phyloP scores from a whole-genome alignment of 805 yeast genomes.

The Dipodascus albidus region DNA sequence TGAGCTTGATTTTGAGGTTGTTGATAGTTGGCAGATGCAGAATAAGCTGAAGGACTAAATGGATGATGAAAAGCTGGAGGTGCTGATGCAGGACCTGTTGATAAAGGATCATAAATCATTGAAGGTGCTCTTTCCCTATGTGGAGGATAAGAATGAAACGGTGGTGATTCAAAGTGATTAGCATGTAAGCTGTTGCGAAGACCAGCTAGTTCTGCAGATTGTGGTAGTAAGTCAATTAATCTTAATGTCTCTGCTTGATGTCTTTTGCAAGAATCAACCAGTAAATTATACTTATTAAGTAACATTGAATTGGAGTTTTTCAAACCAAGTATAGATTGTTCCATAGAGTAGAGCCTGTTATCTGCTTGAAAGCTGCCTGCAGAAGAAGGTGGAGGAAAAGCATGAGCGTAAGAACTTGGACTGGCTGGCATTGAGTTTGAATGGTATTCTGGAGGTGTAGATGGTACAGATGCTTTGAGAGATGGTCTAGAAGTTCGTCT shows the following conservation, averaged over 20 bases:
- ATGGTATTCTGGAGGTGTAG: neutral
- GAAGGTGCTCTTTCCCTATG: slow-evolving; percentile 14
- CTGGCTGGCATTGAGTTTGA: neutral
- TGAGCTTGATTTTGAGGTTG: slow-evolving; percentile 1
- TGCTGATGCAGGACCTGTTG: slow-evolving; percentile 6
- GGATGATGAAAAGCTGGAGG: neutral
- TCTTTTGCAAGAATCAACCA: neutral
- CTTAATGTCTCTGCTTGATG: neutral
- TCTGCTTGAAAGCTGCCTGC: neutral
- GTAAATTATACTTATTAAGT: neutral
- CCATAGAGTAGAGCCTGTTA: neutral
- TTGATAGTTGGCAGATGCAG: slow-evolving; percentile 2
- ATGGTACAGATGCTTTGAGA: neutral
- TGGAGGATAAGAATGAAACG: slow-evolving; percentile 2
- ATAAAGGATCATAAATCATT: slow-evolving; percentile 15
- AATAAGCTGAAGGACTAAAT: slow-evolving; percentile 1
- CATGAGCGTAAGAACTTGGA: neutral
- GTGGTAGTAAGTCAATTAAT: neutral
- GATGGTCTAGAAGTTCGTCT: slow-evolving; percentile 50
- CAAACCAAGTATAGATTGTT: neutral
- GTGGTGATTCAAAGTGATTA: slow-evolving; percentile 5
- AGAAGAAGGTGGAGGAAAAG: neutral
- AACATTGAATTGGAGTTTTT: neutral
- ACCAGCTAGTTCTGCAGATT: slow-evolving; percentile 1
- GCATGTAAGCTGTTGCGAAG: slow-evolving; percentile 4